These are phyloP conservation scores for Alternaria hordeiaustralica DNA, from an alignment of 2,329 filamentous ascomycete genomes.

Conservation along the genomic window DNA sequence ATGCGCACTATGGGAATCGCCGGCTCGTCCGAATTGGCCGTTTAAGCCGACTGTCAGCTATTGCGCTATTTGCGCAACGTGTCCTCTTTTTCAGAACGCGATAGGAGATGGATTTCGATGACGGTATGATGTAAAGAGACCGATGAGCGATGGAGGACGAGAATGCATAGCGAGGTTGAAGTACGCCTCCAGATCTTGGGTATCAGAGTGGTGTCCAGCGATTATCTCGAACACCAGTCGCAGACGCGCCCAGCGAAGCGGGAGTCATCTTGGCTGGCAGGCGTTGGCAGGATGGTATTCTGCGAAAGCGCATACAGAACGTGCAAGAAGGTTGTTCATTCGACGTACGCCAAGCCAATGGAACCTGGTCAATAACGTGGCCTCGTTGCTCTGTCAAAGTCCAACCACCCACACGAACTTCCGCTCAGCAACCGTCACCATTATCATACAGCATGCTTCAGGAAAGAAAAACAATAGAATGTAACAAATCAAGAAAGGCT, in stretches of 20 bases:
- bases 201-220: no score
- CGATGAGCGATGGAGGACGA: background rate
- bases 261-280: background rate
- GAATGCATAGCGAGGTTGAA: no score
- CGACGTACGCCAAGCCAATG: background rate
- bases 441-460: background rate
- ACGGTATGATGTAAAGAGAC: background rate
- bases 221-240: background rate
- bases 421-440: background rate
- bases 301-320: background rate
- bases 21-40: background rate
- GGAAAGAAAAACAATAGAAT: background rate
- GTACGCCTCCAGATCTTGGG: no score
- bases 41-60: background rate
- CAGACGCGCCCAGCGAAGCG: background rate
- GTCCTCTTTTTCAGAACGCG: background rate
- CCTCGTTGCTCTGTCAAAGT: background rate
- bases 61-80: background rate
- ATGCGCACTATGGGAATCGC: background rate
- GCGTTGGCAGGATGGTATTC: background rate
- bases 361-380: background rate
- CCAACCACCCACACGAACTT: background rate
- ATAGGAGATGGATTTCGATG: background rate
- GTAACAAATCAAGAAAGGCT: background rate
- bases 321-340: background rate